phyloP scores from a whole-genome alignment of 2,329 filamentous ascomycete genomes.

The Penicillium sp. region DNA sequence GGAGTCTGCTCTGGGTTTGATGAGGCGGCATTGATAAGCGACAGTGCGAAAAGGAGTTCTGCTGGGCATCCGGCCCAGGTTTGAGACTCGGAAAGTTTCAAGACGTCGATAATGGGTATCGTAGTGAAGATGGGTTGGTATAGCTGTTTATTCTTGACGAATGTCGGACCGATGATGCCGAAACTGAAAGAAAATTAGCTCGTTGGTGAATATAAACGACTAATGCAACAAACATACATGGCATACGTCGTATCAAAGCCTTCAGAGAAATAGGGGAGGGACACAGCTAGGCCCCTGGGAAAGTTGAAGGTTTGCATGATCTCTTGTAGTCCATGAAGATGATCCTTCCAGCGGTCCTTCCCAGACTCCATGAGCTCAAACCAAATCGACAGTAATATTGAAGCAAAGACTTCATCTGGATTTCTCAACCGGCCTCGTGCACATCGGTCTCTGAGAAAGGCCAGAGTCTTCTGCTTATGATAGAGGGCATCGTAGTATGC shows the following conservation, averaged over 20 bases:
- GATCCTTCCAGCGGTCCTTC: conserved; percentile 10
- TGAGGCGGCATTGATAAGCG: conserved; percentile 7
- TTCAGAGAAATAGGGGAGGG: not conserved
- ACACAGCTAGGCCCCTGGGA: conserved; percentile 1
- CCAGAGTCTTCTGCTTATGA: conserved; percentile 5
- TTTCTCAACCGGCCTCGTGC: not conserved
- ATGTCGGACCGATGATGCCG: conserved; percentile 7
- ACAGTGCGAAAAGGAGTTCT: conserved; percentile 14
- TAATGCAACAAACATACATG: not conserved
- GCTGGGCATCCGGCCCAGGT: conserved; percentile 16
- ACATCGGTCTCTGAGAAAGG: conserved; percentile 3
- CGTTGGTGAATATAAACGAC: no score
- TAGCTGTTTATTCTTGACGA: conserved; percentile 6
- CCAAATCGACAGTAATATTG: conserved; percentile 12
- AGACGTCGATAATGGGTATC: conserved; percentile 5
- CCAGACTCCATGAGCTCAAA: conserved; percentile 11
- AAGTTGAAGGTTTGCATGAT: conserved; percentile 8
- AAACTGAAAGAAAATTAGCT: not conserved
- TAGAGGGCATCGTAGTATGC: conserved; percentile 5
- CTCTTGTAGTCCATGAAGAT: conserved; percentile 9
- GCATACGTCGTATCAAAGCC: conserved; percentile 3
- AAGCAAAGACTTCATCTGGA: conserved; percentile 9
- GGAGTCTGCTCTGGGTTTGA: not conserved
- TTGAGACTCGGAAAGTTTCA: conserved; percentile 12
- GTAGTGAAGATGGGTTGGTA: conserved; percentile 15